phyloP scores from a whole-genome alignment of 1,284 basidiomycete genomes.

The Apiotrichum gamsii region DNA sequence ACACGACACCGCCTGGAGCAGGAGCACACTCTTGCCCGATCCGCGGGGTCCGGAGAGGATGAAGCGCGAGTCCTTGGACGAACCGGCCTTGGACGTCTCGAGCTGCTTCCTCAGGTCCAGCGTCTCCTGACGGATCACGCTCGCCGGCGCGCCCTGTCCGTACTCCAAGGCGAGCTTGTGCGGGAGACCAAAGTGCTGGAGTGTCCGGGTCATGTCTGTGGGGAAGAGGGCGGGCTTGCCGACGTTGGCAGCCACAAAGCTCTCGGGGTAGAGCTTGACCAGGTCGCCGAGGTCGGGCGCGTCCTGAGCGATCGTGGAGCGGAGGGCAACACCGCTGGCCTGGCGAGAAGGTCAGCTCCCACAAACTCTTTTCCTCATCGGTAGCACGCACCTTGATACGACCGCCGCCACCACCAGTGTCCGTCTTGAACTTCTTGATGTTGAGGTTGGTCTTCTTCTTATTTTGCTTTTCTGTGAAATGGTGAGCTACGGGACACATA shows the following conservation, averaged over 20 bases:
- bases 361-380: not conserved
- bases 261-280: conserved; percentile 27
- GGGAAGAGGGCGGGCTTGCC: conserved; percentile 34
- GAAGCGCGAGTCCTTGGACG: conserved; percentile 9
- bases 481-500: not conserved
- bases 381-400: conserved; percentile 3
- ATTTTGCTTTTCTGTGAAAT: conserved; percentile 1
- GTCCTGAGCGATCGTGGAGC: conserved; percentile 22
- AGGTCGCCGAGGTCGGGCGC: conserved; percentile 31
- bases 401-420: not conserved
- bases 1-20: conserved; percentile 75
- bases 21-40: conserved; percentile 73
- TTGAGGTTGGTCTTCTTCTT: not conserved
- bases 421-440: not conserved
- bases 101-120: conserved; percentile 33
- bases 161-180: conserved; percentile 37
- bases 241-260: conserved; percentile 20
- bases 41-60: conserved; percentile 59
- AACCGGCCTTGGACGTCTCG: conserved; percentile 18
- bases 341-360: not conserved
- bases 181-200: conserved; percentile 39
- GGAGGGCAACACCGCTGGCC: conserved; percentile 18
- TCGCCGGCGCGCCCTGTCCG: conserved; percentile 23
- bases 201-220: conserved; percentile 23
- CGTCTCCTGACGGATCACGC: conserved; percentile 40